Base-by-base conservation (phyloP, 148 eudicot species). In the Camellia granthamiana region DNA sequence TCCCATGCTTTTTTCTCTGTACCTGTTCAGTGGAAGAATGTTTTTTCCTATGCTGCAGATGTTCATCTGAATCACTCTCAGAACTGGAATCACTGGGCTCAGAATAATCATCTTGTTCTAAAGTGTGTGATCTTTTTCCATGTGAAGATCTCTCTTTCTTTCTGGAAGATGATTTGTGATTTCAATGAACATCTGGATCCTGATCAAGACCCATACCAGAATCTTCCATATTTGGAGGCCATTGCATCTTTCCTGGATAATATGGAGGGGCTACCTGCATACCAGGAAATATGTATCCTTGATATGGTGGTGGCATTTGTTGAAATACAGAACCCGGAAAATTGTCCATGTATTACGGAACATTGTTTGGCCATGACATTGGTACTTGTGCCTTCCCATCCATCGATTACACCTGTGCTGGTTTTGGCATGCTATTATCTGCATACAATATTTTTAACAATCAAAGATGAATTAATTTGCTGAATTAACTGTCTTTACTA, bases 271-370 rank as follows among this genome's bases (percentile, higher is more conserved):
- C 71, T 30, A 67, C 88, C 78, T 85, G 90, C 89, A 90, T 89
- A 54, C 92, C 97, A 11, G 90, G 88, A 83, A 80, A 88, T 54
- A 74, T 84, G 73, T 88, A 89, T 13, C 94, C 96, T 80, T 85
- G 95, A 82, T 89, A 93, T 43, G 94, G 91, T 30, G 38, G 38
- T 23, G 89, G 88, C 84, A 88, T 84, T 79, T 88, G 94, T 76
- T 85, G 94, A 87, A 84, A 89, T 38, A 81, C 55, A 14, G 90
- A 88, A 64, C 90, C 90, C 59, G 85, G 97, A 81, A 83, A 83
- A 70, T 88, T 89, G 49, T 86, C 90, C 83, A 90, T 77, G 75
- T 92, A 90, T 59, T 75, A 90, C 38, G 90, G 87, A 87, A 82
- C 77, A 56, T 89, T 84, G 73, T 85, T 85, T 67, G 87, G 84